A percentile compares a stretch with the other conserved stretches of the same genome.
phyloP scores from a whole-genome alignment of 495 filamentous ascomycete genomes.

The Neurospora sp. region DNA sequence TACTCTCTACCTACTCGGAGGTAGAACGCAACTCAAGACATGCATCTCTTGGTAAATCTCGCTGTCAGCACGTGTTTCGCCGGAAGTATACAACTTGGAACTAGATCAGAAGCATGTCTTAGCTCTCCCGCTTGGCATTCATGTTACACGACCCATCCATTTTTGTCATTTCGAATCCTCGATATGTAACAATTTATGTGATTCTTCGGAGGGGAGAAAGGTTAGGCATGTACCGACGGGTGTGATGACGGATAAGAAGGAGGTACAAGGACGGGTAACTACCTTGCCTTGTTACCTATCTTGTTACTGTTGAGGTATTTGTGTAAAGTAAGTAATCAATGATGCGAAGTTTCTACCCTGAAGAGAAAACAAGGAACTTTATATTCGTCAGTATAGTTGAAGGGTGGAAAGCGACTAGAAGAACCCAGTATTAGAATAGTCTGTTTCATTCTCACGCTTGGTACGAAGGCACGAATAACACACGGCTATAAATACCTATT shows the following conservation, averaged over 20 bases:
- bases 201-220: too few species aligned
- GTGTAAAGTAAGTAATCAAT: background rate
- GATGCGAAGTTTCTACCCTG: background rate
- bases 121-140: background rate
- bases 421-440: background rate
- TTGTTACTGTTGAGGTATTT: background rate
- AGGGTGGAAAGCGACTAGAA: background rate
- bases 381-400: background rate
- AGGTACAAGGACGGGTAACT: background rate
- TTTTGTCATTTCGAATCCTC: background rate
- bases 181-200: background rate
- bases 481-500: background rate
- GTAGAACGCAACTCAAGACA: background rate
- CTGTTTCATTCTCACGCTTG: background rate
- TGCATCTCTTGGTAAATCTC: background rate
- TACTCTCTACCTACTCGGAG: background rate
- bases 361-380: background rate
- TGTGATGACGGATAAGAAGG: background rate
- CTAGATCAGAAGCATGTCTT: background rate
- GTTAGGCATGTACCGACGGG: too few species aligned
- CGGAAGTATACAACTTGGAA: background rate
- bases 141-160: background rate
- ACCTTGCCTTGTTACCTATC: background rate
- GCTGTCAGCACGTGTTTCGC: background rate
- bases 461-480: background rate